These are phyloP conservation scores for Dothiorella sarmentorum DNA, from an alignment of 2,329 filamentous ascomycete genomes.

Conservation along the genomic window DNA sequence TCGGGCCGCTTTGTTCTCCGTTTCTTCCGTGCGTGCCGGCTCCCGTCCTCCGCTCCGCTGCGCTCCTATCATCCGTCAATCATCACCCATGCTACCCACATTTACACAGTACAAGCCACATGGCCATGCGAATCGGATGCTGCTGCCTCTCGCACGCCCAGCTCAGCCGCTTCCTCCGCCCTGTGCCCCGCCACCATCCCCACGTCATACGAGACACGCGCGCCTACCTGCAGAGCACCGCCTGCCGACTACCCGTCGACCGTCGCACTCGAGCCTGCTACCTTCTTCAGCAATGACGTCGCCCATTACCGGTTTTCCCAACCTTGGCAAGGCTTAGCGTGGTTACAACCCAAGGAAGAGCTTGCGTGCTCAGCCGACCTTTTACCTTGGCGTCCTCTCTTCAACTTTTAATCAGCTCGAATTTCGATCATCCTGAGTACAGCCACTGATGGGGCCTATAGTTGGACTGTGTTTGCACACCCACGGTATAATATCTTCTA, in stretches of 20 bases:
- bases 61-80: neutral
- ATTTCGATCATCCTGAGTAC: no score
- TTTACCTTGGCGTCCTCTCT: no score
- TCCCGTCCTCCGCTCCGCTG: constrained; percentile 8
- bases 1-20: constrained; percentile 3
- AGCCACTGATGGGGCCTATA: no score
- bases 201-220: neutral
- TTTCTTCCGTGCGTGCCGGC: constrained; percentile 12
- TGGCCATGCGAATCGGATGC: neutral
- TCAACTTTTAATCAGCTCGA: neutral
- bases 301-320: neutral
- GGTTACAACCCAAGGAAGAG: neutral
- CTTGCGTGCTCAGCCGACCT: neutral
- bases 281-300: neutral
- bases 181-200: constrained; percentile 1
- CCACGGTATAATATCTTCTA: no score
- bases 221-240: neutral
- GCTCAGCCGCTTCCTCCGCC: neutral
- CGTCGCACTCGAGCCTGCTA: neutral
- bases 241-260: constrained; percentile 1
- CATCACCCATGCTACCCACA: neutral
- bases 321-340: constrained; percentile 9
- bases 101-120: neutral
- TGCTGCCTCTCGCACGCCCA: neutral
- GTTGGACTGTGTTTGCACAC: no score